Evolutionary conservation across 305 asterid genomes (phyloP), one percentile per base, ranked within the genome.

Genomic region (Fraxinus velutina): DNA sequence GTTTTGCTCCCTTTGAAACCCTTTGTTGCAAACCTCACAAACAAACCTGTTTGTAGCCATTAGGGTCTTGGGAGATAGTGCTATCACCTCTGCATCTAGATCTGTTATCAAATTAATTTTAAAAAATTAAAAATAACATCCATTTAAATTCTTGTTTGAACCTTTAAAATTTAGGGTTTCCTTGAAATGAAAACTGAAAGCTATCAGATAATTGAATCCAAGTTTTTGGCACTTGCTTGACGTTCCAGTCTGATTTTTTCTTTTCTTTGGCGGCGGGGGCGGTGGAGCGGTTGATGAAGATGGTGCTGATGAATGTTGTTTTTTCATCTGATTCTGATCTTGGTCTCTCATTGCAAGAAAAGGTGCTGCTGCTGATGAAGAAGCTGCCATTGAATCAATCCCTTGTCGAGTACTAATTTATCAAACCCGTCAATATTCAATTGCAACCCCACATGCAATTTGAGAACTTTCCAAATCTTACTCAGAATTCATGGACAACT

Each of bases 21-120:
- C 98, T 79, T 93, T 93, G 88, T 88, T 92, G 87, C 98, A 93
- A 0, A 93, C 98, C 68, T 93, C 98, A 73, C 97, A 92, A 1
- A 92, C 87, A 55, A 92, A 93, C 42, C 98, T 85, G 89, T 92
- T 93, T 62, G 93, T 92, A 0, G 97, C 98, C 98, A 93, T 92
- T 79, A 93, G 90, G 13, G 98, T 91, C 89, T 89, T 91, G 0
- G 98, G 98, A 1, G 98, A 93, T 36, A 93, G 90, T 8, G 98
- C 98, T 19, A 93, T 88, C 1, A 93, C 91, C 77, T 92, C 97
- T 0, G 97, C 93, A 42, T 92, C 97, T 70, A 94, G 97, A 91
- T 91, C 97, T 93, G 84, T 5, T 2, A 78, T 52, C 12, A 68
- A 81, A 66, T 36, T 36, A 76, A 52, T 5, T 8, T 0, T 9